Percentiles rank a stretch among this genome's conserved stretches.
phyloP scores from a whole-genome alignment of 2,329 filamentous ascomycete genomes.

The Aspergillus hortae region DNA sequence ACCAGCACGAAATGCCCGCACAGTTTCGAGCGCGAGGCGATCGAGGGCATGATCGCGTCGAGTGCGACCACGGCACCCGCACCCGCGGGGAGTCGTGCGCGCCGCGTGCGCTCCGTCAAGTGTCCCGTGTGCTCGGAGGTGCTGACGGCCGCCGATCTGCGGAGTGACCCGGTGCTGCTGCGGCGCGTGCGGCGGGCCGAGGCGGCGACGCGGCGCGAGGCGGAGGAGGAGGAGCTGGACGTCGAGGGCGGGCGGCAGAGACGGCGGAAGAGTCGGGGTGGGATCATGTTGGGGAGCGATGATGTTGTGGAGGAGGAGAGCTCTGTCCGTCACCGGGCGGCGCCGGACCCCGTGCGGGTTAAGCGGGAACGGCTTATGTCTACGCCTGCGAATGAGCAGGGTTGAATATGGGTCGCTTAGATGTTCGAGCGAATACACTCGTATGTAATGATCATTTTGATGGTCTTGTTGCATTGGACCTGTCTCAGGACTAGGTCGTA shows the following conservation, averaged over 20 bases:
- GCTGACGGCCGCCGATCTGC: conserved; percentile 37
- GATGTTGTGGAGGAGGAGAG: conserved; percentile 5
- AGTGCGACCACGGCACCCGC: conserved; percentile 27
- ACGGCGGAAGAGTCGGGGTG: conserved; percentile 17
- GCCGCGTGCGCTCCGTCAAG: conserved; percentile 28
- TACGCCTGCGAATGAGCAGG: not conserved
- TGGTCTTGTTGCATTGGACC: not conserved
- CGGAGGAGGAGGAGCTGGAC: conserved; percentile 30
- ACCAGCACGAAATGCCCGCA: conserved; percentile 49
- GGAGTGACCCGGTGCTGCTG: conserved; percentile 37
- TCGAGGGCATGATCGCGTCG: conserved; percentile 41
- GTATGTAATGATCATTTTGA: not conserved
- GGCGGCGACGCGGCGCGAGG: conserved; percentile 22
- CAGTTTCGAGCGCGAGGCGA: conserved; percentile 47
- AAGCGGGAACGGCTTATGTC: conserved; percentile 16
- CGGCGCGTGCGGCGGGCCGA: conserved; percentile 36
- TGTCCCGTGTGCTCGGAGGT: conserved; percentile 42
- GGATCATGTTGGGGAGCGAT: conserved; percentile 31
- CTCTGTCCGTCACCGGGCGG: conserved; percentile 6
- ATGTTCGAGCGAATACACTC: not conserved
- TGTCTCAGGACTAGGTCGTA: not conserved
- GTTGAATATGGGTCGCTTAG: not conserved
- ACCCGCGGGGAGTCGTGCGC: conserved; percentile 7
- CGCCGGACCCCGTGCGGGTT: conserved; percentile 10
- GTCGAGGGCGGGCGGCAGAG: conserved; percentile 11